Evolutionary conservation across 331 rosid species (phyloP), one percentile per base, ranked within the genome.

Genomic region (Acacia concinna): DNA sequence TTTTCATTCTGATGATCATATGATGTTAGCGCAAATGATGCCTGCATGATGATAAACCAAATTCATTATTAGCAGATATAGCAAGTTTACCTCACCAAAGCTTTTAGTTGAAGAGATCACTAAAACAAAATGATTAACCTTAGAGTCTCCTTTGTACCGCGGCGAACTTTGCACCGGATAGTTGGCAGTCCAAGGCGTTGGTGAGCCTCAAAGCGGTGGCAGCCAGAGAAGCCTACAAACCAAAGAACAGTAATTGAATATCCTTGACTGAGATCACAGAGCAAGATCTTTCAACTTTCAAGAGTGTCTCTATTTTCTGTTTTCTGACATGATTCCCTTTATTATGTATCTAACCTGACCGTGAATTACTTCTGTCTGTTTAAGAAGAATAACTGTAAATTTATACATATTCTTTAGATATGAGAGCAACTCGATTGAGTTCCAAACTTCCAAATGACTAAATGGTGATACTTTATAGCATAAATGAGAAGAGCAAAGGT

Each of bases 181-280:
- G 97, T 92, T 15, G 96, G 92, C 56, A 95, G 96, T 28, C 97
- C 97, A 32, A 95, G 96, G 60, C 85, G 91, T 52, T 95, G 99
- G 83, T 95, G 99, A 77, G 97, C 97, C 73, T 95, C 99, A 0
- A 87, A 93, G 31, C 97, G 97, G 80, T 93, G 99, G 81, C 99
- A 95, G 23, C 97, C 97, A 4, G 97, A 95, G 85, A 95, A 95
- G 77, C 99, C 99, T 93, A 40, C 64, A 77, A 67, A 62, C 49
- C 44, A 79, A 52, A 51, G 27, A 30, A 40, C 51, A 59, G 68
- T 15, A 17, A 15, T 6, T 62, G 6, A 6, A 11, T 30, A 13
- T 28, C 68, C 30, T 62, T 31, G 38, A 30, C n/a, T 27, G 38
- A 5, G 23, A 30, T 7, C 68, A 30, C 40, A 12, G 31, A 15